Conservation (phyloP, 2,329 filamentous ascomycete genomes). For the Scedosporium apiospermum region DNA sequence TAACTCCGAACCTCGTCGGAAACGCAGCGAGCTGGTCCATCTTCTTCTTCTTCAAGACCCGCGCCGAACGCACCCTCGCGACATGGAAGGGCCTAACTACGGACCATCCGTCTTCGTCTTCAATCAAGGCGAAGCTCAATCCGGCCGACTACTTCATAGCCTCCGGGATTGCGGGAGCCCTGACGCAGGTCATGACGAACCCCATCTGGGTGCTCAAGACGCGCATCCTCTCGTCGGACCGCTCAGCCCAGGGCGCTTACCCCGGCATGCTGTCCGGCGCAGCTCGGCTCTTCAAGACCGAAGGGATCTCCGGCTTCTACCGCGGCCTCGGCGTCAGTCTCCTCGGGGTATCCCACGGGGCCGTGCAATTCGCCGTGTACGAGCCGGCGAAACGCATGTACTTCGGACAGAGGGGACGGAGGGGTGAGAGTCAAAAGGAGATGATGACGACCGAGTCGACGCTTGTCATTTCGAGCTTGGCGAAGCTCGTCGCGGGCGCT, state of each 20-base stretch:
- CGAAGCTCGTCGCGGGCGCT: slow-evolving; percentile 83
- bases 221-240: slow-evolving; percentile 84
- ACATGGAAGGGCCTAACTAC: slow-evolving; percentile 10
- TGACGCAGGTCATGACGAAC: slow-evolving; percentile 79
- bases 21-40: slow-evolving; percentile 86
- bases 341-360: slow-evolving; percentile 82
- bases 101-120: slow-evolving; percentile 4
- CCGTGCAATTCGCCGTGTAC: slow-evolving; percentile 93
- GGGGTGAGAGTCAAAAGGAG: slow-evolving; percentile 5
- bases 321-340: slow-evolving; percentile 75
- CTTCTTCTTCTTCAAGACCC: slow-evolving; percentile 74
- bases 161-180: slow-evolving; percentile 58
- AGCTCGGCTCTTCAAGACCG: slow-evolving; percentile 52
- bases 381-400: slow-evolving; percentile 57
- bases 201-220: slow-evolving; percentile 98
- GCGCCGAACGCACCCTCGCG: slow-evolving; percentile 37
- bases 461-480: slow-evolving; percentile 66
- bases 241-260: slow-evolving; percentile 68
- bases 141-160: slow-evolving; percentile 72
- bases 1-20: slow-evolving; percentile 83
- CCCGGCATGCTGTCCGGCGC: slow-evolving; percentile 65
- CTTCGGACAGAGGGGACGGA: slow-evolving; percentile 31
- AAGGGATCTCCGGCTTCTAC: slow-evolving; percentile 77
- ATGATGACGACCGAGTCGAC: slow-evolving; percentile 55
- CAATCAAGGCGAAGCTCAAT: slow-evolving; percentile 27